Conservation (phyloP, 1,284 basidiomycete genomes). For the Trametes polyzona region DNA sequence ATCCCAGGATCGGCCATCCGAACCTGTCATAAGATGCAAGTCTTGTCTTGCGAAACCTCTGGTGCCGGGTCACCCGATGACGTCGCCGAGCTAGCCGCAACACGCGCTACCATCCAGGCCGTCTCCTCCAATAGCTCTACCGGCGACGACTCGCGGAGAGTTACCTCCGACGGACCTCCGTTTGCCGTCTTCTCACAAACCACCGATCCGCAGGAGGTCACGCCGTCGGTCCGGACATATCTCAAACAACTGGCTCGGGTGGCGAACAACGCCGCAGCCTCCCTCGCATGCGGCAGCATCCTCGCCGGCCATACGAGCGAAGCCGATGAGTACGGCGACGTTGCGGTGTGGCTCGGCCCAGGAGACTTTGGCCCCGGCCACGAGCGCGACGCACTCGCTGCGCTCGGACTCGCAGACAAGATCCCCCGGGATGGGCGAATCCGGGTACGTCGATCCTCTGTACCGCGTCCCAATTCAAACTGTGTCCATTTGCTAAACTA, state of each 20-base stretch:
- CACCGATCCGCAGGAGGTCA: not conserved
- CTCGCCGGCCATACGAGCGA: constrained; percentile 57
- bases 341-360: constrained; percentile 53
- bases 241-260: constrained; percentile 39
- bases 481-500: not conserved
- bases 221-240: constrained; percentile 8
- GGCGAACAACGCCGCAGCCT: constrained; percentile 44
- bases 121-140: not conserved
- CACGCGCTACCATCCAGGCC: not conserved
- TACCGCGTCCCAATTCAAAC: not conserved
- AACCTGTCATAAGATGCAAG: not conserved
- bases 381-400: constrained; percentile 27
- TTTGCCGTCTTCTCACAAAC: constrained; percentile 3
- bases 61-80: not conserved
- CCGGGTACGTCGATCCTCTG: not conserved
- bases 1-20: too few relatives aligned
- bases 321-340: constrained; percentile 57
- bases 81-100: not conserved
- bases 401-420: constrained; percentile 25
- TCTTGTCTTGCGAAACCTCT: not conserved
- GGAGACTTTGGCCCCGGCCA: constrained; percentile 35
- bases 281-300: constrained; percentile 50
- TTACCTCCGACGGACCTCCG: not conserved
- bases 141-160: not conserved
- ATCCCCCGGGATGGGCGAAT: not conserved